Evolutionary conservation across 805 yeast genomes (phyloP).

Genomic region (Candida maltosa): DNA sequence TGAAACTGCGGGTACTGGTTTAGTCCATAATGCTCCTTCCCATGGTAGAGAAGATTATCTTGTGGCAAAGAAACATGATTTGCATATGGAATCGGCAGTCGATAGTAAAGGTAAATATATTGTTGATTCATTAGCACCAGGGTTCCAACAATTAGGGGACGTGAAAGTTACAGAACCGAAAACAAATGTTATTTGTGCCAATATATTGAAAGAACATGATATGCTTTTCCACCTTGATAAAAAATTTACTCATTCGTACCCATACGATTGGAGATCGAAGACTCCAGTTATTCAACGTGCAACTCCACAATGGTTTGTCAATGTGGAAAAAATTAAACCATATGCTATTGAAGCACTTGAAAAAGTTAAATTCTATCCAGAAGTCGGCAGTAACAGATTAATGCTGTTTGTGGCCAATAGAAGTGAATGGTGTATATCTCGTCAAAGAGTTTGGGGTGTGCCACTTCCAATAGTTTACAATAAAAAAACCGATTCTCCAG

Average conservation of each 20-base stretch:
- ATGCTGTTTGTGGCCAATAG: slow-evolving; percentile 70
- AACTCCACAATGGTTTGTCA: slow-evolving; percentile 96
- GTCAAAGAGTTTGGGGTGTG: slow-evolving; percentile 98
- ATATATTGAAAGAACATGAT: slow-evolving; percentile 35
- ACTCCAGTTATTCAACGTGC: slow-evolving; percentile 92
- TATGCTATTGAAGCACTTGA: slow-evolving; percentile 58
- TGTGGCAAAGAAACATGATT: slow-evolving; percentile 54
- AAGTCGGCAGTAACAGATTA: slow-evolving; percentile 67
- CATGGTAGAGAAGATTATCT: slow-evolving; percentile 94
- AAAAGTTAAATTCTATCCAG: slow-evolving; percentile 70
- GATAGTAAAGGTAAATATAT: slow-evolving; percentile 68
- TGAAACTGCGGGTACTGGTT: slow-evolving; percentile 81
- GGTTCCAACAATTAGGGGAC: slow-evolving; percentile 47
- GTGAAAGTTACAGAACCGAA: slow-evolving; percentile 21
- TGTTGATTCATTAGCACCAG: slow-evolving; percentile 47
- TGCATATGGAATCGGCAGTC: slow-evolving; percentile 73
- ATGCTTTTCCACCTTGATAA: slow-evolving; percentile 50
- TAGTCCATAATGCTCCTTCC: slow-evolving; percentile 97
- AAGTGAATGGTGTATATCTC: slow-evolving; percentile 95
- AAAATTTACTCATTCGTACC: slow-evolving; percentile 76
- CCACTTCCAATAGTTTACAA: slow-evolving; percentile 85
- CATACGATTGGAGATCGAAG: slow-evolving; percentile 96
- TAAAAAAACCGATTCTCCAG: slow-evolving; percentile 56
- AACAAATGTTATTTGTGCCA: slow-evolving; percentile 49
- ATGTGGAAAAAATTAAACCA: slow-evolving; percentile 69